Percentiles rank a stretch among this genome's conserved stretches.
Evolutionary conservation across 2,329 filamentous ascomycete genomes (phyloP).

Genomic region (Teratosphaeria zuluensis): DNA sequence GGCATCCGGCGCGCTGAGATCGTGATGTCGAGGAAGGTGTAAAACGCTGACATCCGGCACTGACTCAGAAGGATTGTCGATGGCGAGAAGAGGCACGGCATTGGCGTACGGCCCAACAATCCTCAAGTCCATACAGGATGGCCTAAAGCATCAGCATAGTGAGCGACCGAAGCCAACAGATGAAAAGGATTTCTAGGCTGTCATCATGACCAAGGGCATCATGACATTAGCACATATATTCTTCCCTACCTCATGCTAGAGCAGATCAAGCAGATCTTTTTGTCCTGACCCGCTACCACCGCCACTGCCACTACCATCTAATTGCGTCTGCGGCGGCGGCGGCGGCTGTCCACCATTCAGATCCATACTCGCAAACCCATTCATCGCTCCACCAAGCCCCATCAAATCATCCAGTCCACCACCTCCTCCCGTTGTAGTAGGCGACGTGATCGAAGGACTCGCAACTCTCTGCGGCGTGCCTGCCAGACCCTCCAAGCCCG

Average conservation of each 20-base stretch:
- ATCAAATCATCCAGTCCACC: constrained; percentile 72
- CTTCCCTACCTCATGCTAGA: constrained; percentile 25
- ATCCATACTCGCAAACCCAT: constrained; percentile 75
- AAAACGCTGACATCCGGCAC: too few relatives aligned
- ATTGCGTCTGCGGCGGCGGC: constrained; percentile 54
- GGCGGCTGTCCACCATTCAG: constrained; percentile 57
- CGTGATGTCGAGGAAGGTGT: neutral
- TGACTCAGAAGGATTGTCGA: too few relatives aligned
- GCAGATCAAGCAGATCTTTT: constrained; percentile 47
- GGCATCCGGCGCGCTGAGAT: neutral
- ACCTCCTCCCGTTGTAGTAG: constrained; percentile 27
- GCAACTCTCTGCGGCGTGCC: constrained; percentile 60
- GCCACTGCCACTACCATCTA: constrained; percentile 40
- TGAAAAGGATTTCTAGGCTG: neutral
- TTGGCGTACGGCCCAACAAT: too few relatives aligned
- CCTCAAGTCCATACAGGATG: neutral
- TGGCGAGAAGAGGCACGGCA: too few relatives aligned
- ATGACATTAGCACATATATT: neutral
- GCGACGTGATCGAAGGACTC: constrained; percentile 46
- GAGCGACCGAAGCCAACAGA: neutral
- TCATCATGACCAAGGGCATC: neutral
- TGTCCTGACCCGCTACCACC: constrained; percentile 41
- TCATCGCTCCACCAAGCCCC: constrained; percentile 57
- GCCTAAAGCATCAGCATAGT: neutral
- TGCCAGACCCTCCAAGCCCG: constrained; percentile 44